phyloP scores from a whole-genome alignment of 306 rosid genomes.

The Abrus precatorius region DNA sequence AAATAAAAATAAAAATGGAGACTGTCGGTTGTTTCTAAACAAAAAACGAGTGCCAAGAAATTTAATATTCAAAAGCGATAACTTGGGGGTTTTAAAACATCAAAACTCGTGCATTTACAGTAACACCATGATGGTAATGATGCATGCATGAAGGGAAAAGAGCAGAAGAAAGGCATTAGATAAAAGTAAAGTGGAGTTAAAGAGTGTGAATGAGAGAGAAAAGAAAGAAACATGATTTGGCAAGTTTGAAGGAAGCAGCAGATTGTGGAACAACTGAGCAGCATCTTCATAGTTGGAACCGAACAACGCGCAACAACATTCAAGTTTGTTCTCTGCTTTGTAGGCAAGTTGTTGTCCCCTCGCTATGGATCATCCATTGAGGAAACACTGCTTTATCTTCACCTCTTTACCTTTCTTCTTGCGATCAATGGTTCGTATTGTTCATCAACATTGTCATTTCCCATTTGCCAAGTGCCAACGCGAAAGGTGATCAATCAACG shows the following conservation, averaged over 20 bases:
- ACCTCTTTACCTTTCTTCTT: neutral
- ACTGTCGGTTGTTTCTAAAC: neutral
- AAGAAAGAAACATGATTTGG: conserved; percentile 58
- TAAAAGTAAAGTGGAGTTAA: neutral
- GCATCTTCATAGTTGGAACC: conserved; percentile 62
- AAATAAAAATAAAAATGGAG: neutral
- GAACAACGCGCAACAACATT: conserved; percentile 51
- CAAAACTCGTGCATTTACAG: neutral
- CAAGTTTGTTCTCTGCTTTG: conserved; percentile 60
- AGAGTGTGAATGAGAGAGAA: neutral
- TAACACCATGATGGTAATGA: neutral
- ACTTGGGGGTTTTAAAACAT: neutral
- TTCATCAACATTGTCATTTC: neutral
- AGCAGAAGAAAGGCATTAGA: no score
- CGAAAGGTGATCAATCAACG: conserved; percentile 41
- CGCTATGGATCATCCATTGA: conserved; percentile 54
- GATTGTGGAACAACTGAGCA: conserved; percentile 56
- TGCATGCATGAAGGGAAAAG: neutral
- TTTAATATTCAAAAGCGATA: neutral
- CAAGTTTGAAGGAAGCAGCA: conserved; percentile 66
- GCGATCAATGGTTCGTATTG: neutral
- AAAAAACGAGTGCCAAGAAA: neutral
- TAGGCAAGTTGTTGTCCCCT: conserved; percentile 55
- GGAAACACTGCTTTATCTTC: neutral
- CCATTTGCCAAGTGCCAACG: neutral